Conservation (phyloP, 768 basidiomycete species). For the Boletales sp. region DNA sequence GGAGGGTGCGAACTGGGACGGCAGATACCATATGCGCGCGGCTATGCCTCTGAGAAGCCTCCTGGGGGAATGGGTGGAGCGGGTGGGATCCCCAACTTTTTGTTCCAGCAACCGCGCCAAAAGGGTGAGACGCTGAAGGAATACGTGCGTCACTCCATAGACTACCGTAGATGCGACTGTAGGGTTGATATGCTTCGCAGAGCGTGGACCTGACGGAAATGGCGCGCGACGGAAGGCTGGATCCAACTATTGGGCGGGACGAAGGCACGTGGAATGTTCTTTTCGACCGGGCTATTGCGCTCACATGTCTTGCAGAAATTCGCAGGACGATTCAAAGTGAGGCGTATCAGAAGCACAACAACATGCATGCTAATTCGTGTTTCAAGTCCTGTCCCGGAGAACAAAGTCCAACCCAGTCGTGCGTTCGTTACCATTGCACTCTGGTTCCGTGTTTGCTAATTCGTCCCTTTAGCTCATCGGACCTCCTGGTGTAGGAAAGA, state of each 20-base stretch:
- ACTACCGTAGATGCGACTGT: no score
- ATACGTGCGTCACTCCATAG: conserved; percentile 44
- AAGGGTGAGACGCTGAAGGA: conserved; percentile 87
- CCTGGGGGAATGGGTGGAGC: conserved; percentile 30
- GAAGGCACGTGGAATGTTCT: conserved; percentile 47
- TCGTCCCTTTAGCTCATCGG: conserved; percentile 57
- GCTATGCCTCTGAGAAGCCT: conserved; percentile 49
- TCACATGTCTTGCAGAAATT: conserved; percentile 52
- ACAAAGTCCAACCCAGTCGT: conserved; percentile 93
- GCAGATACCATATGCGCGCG: conserved; percentile 18
- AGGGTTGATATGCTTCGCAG: conserved; percentile 32
- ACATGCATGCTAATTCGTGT: not conserved
- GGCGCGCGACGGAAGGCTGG: conserved; percentile 80
- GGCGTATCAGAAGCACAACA: conserved; percentile 15
- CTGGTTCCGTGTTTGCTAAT: not conserved
- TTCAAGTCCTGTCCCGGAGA: conserved; percentile 71
- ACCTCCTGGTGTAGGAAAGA: conserved; percentile 90
- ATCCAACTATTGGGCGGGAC: conserved; percentile 87
- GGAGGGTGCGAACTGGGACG: not conserved
- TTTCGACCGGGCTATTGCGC: not conserved
- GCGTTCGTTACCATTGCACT: conserved; percentile 19
- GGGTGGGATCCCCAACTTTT: conserved; percentile 52
- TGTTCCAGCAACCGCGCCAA: conserved; percentile 55
- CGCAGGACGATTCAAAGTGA: conserved; percentile 86
- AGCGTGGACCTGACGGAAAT: conserved; percentile 82